Evolutionary conservation across 129 eudicot genomes (phyloP), one percentile per base, ranked within the genome.

Genomic region (Flaveria ramosissima): DNA sequence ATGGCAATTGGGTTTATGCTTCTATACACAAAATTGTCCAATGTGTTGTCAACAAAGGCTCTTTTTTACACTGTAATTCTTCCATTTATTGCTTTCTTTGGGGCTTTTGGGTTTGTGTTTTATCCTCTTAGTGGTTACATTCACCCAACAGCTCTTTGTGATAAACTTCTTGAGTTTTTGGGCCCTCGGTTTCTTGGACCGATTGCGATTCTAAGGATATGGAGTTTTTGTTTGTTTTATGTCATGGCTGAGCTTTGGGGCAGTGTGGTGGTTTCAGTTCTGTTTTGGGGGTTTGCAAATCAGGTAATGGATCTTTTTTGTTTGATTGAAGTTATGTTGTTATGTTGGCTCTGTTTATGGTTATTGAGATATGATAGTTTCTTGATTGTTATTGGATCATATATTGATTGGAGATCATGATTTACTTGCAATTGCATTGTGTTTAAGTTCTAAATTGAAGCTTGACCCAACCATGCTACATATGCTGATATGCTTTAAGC

Each of bases 231-330:
- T 81, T 86, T 92, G 96, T 92, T 95, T 53, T 95, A 95, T 89
- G 99, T 95, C 55, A 95, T 95, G 99, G 99, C 99, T 78, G 99
- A 95, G 82, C 96, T 95, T 61, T 95, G 99, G 99, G 99, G 99
- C 10, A 95, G 99, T 88, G 99, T 95, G 71, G 99, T 95, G 46
- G 84, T 95, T 79, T 95, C 99, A 0, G 99, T 95, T 23, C 95
- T 95, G 80, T 92, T 92, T 73, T 95, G 97, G 99, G 97, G 99
- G 0, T 91, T 95, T 74, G 99, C 99, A 10, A 95, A 95, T 86
- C 99, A 95, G 99, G 99, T 95, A 68, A 76, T 57, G n/a, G 17
- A 16, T 47, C 6, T 45, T 39, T n/a, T 52, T 79, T 69, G 62
- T 36, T 74, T 47, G 62, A 65, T 72, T 61, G 17, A 27, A 13